phyloP scores from a whole-genome alignment of 169 alveolate species.

The Eimeria maxima region DNA sequence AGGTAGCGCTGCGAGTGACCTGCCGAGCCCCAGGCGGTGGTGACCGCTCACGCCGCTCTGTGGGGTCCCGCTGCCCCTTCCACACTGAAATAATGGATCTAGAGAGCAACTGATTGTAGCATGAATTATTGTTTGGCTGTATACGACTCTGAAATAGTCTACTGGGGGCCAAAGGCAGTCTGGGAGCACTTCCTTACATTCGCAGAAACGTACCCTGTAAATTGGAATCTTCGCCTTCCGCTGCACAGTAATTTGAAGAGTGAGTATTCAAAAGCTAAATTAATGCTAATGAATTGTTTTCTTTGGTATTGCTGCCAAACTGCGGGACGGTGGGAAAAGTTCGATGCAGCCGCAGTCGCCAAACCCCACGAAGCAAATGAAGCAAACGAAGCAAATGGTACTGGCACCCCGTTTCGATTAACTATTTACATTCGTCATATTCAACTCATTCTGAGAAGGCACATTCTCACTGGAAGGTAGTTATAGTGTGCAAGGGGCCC shows the following conservation, averaged over 20 bases:
- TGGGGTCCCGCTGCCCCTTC: slow-evolving; percentile 23
- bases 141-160: background rate
- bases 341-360: background rate
- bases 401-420: background rate
- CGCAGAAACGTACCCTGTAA: background rate
- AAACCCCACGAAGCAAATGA: background rate
- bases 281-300: background rate
- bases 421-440: background rate
- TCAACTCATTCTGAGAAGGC: background rate
- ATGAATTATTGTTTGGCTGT: background rate
- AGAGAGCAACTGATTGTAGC: background rate
- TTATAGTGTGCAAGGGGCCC: background rate
- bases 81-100: background rate
- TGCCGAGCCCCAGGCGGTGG: background rate
- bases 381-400: background rate
- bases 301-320: background rate
- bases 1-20: background rate
- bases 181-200: background rate
- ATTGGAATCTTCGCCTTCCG: background rate
- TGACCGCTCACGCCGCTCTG: slow-evolving; percentile 1
- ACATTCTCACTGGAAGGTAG: background rate
- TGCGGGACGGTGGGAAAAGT: background rate
- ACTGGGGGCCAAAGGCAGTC: background rate
- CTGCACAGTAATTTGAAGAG: background rate
- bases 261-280: background rate